Conservation (phyloP, 352 stramenopile species). For the Phytophthora sansomeana region DNA sequence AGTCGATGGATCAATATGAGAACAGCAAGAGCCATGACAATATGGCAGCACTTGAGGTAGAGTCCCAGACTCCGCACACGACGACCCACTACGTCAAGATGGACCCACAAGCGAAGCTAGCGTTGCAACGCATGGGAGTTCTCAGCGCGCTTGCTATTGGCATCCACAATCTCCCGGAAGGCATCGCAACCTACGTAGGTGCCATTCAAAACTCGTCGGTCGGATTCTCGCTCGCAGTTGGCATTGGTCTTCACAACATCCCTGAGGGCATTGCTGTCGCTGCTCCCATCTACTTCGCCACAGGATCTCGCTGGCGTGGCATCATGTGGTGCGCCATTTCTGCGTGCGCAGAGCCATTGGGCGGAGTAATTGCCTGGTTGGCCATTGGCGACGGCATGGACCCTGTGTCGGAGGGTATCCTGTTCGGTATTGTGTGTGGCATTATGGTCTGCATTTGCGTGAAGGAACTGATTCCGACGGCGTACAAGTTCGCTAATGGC, state of each 20-base stretch:
- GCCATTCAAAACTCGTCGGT: conserved; percentile 91
- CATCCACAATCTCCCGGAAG: conserved; percentile 96
- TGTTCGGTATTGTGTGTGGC: conserved; percentile 93
- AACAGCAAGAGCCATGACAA: conserved; percentile 18
- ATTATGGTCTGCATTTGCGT: conserved; percentile 96
- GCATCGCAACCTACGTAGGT: conserved; percentile 95
- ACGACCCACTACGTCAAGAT: conserved; percentile 32
- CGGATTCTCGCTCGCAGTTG: conserved; percentile 92
- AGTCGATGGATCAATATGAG: conserved; percentile 43
- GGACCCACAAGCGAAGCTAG: conserved; percentile 29
- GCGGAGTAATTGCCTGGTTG: conserved; percentile 88
- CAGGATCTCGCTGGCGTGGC: conserved; percentile 91
- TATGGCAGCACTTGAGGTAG: conserved; percentile 27
- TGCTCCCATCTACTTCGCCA: conserved; percentile 97
- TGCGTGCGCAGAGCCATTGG: conserved; percentile 89
- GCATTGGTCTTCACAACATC: conserved; percentile 98
- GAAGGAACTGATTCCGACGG: conserved; percentile 92
- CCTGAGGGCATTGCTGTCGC: conserved; percentile 95
- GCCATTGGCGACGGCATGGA: conserved; percentile 82
- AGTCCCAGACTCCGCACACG: conserved; percentile 33
- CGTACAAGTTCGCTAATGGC: conserved; percentile 86
- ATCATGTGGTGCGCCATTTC: conserved; percentile 94
- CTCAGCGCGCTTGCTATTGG: conserved; percentile 92
- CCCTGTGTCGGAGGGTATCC: conserved; percentile 71
- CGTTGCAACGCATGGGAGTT: conserved; percentile 87